Evolutionary conservation across 768 basidiomycete species (phyloP).

Genomic region (Rossbeevera mucosa): DNA sequence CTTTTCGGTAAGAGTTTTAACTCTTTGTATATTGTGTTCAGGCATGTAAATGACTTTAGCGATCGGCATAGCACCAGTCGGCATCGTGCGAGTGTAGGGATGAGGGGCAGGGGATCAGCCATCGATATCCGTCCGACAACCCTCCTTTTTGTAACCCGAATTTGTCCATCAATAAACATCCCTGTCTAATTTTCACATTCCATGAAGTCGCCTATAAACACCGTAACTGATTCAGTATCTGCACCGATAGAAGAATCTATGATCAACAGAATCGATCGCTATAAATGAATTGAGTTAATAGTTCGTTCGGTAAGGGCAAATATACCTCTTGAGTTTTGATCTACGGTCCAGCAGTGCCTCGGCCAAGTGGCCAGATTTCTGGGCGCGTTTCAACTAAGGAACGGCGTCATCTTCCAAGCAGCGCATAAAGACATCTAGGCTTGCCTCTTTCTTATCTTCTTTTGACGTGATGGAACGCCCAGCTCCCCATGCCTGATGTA

Average conservation of each 20-base stretch:
- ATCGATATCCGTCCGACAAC: neutral
- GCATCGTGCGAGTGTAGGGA: neutral
- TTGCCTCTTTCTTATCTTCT: slow-evolving; percentile 70
- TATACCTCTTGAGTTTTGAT: slow-evolving; percentile 77
- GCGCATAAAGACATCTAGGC: slow-evolving; percentile 15
- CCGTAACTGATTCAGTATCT: slow-evolving; percentile 8
- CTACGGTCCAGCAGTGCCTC: slow-evolving; percentile 78
- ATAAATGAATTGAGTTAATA: slow-evolving; percentile 6
- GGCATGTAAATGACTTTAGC: slow-evolving; percentile 11
- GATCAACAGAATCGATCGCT: slow-evolving; percentile 45
- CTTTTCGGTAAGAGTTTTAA: neutral
- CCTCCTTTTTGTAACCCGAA: slow-evolving; percentile 1
- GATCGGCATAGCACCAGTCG: slow-evolving; percentile 3
- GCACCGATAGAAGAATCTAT: slow-evolving; percentile 7
- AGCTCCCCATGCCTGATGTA: slow-evolving; percentile 84
- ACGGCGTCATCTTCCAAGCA: slow-evolving; percentile 5
- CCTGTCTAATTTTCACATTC: slow-evolving; percentile 1
- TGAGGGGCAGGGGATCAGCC: neutral
- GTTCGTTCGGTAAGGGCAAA: neutral
- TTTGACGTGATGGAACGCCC: slow-evolving; percentile 65
- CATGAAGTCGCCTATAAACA: neutral
- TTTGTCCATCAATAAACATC: slow-evolving; percentile 4
- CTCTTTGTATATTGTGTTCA: neutral
- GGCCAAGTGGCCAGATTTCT: slow-evolving; percentile 73
- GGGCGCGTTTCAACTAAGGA: slow-evolving; percentile 69